Base-by-base conservation (phyloP, 345 rosid genomes). In the Acer saccharum region DNA sequence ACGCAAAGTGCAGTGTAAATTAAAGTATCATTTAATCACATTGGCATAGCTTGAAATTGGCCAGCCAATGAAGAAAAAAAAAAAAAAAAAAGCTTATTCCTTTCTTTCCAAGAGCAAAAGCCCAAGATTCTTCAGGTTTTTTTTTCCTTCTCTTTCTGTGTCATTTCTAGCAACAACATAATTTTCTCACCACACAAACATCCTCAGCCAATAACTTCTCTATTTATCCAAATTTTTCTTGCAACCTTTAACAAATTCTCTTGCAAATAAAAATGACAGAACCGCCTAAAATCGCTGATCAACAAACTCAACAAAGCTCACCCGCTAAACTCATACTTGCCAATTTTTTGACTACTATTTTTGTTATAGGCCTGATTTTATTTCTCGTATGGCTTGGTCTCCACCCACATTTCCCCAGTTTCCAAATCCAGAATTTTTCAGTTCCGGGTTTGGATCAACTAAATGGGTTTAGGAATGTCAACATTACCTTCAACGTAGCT, bases 301-400 rank as follows among this genome's bases (percentile, higher is more conserved):
- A 35, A 35, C 39, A 35, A 35, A 35, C 39, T 10, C 23, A 2
- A 4, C 14, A 55, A 54, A 66, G 39, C 69, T 43, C 77, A 10
- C 73, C 75, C 58, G n/a, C 75, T 44, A 78, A 74, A 71, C 25
- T 85, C 6, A 20, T 78, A 48, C 81, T 82, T 46, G 55, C 79
- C 65, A 62, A 60, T 41, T 44, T 80, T 35, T 44, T 83, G 27
- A 66, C 73, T 43, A 32, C 81, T 57, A 21, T 80, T 48, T 60
- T 85, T 6, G 58, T 73, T n/a, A 1, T 58, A 4, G 82, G 84
- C 62, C 2, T 80, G 20, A 69, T 81, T 43, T 78, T 79, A 27
- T 77, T 85, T 57, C 74, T 85, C 57, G 2, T 81, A 16, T 85
- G 88, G 86, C 81, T 80, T 14, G 79, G 61, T 27, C 39, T 74